These are phyloP conservation scores for Eimeria praecox DNA, from an alignment of 169 alveolate species.

Conservation along the genomic window DNA sequence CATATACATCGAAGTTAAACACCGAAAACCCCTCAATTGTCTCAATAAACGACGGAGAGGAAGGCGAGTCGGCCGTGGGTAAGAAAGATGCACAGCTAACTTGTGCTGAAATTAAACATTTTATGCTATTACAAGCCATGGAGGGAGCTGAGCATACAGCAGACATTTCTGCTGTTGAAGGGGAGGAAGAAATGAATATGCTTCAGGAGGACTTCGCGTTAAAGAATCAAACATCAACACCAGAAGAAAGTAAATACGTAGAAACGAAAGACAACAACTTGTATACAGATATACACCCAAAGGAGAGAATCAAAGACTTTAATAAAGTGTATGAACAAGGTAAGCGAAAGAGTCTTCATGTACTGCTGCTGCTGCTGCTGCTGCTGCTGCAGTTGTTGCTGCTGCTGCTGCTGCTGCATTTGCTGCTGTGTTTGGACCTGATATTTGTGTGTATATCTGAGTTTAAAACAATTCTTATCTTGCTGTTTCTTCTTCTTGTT, in stretches of 20 bases:
- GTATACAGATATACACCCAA: too few relatives aligned
- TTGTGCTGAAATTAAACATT: too few relatives aligned
- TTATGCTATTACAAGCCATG: too few relatives aligned
- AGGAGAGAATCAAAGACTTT: neutral
- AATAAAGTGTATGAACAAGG: neutral
- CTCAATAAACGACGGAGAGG: too few relatives aligned
- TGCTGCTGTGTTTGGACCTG: neutral
- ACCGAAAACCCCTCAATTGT: too few relatives aligned
- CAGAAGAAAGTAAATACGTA: neutral
- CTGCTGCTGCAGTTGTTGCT: constrained; percentile 12
- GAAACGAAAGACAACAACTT: neutral
- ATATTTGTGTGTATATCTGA: too few relatives aligned
- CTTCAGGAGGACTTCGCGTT: neutral
- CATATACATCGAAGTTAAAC: too few relatives aligned
- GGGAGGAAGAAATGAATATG: neutral
- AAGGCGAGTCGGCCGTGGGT: too few relatives aligned
- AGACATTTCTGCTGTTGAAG: neutral
- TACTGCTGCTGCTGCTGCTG: constrained; percentile 22
- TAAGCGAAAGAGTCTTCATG: neutral
- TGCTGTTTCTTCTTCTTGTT: too few relatives aligned
- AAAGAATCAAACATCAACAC: neutral
- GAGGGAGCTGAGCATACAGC: neutral
- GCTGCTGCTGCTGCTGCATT: constrained; percentile 4
- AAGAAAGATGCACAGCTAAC: too few relatives aligned
- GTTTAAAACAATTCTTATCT: too few relatives aligned